Base-by-base conservation (phyloP, 2,329 filamentous ascomycete genomes). In the Colletotrichum plurivorum region DNA sequence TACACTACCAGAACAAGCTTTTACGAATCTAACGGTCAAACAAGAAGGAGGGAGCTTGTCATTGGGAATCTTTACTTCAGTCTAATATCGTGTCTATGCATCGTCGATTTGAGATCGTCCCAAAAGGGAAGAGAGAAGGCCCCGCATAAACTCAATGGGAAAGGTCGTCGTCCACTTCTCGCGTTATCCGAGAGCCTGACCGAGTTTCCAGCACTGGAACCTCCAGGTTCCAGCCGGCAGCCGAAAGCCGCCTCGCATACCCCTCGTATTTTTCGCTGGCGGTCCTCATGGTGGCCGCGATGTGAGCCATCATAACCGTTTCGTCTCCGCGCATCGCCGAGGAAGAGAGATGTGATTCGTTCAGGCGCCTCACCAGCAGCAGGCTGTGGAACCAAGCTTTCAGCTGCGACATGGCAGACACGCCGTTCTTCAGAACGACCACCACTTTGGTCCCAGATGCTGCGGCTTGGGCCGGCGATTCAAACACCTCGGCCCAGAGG, bases 331-430 rank as follows among this genome's bases (percentile, higher is more conserved):
- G 31, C 9, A 36, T 36, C 31, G 2, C 10, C 2, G 31, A 10
- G 31, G 31, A 69, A 31, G 13, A 60, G 31, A 15, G 43, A 2
- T 8, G 31, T n/a, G 12, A 56, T 1, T 25, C 15, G 36, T 31
- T 27, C 16, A 69, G 16, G 5, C 43, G 43, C 20, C 45, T 18
- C 1, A 31, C 48, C 49, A 69, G 51, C 10, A 69, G 18, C 2
- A 69, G 16, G 1, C 55, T 55, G 27, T 69, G 67, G 16, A 69
- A 69, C 67, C 67, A 69, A 22, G 67, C 67, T 52, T 67, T 66
- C 13, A 69, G 62, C 43, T 69, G 67, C 20, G 62, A 66, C 45
- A 15, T 54, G 2, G 62, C 48, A 20, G 67, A 52, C 4, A 69
- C 62, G 13, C 56, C 62, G 13, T 46, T 51, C 52, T 69, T 69